A percentile compares a stretch with the other conserved stretches of the same genome.
phyloP scores from a whole-genome alignment of 169 alveolate genomes.

The Plasmodium adleri region DNA sequence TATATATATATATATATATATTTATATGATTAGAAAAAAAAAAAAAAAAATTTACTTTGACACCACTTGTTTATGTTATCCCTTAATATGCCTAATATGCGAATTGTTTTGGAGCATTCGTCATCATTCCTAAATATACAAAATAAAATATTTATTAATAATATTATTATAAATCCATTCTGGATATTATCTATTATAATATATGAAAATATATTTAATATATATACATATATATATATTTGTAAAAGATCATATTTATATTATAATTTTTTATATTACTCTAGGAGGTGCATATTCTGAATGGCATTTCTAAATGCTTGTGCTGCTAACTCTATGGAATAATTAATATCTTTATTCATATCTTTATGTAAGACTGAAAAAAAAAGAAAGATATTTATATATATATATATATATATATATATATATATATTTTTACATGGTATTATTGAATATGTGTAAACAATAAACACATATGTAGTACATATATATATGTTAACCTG shows the following conservation, averaged over 20 bases:
- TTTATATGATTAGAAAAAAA: not conserved
- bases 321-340: conserved; percentile 74
- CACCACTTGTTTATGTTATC: conserved; percentile 77
- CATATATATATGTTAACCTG: conserved; percentile 49
- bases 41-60: conserved; percentile 36
- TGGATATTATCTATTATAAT: no score
- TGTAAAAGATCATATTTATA: not conserved
- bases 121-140: conserved; percentile 59
- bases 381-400: not conserved
- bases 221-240: not conserved
- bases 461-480: not conserved
- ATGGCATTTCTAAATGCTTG: conserved; percentile 78
- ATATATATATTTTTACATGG: not conserved
- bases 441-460: no score
- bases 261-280: conserved; percentile 59
- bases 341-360: conserved; percentile 46
- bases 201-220: no score
- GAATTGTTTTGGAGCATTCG: conserved; percentile 74
- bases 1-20: not conserved
- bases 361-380: conserved; percentile 64
- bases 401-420: not conserved
- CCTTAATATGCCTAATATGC: conserved; percentile 58
- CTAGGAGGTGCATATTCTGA: conserved; percentile 76
- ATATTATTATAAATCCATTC: not conserved
- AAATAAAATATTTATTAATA: not conserved